Conservation (phyloP, 176 grass and related monocot genomes). For the Cenchrus purpureus region DNA sequence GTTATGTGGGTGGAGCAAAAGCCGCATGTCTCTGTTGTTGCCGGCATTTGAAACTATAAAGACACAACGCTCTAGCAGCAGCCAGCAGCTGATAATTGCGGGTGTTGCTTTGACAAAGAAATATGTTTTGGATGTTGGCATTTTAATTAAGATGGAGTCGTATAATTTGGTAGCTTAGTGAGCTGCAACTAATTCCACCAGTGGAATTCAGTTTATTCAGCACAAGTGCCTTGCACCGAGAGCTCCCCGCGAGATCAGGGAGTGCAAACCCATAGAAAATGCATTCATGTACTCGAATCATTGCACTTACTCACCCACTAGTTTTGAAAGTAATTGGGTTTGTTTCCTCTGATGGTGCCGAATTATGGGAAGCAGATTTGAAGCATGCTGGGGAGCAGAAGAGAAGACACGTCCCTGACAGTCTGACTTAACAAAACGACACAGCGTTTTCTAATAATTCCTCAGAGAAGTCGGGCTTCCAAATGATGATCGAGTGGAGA, state of each 20-base stretch:
- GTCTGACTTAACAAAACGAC: neutral
- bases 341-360: conserved; percentile 30
- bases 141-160: neutral
- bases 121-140: neutral
- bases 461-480: neutral
- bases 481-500: neutral
- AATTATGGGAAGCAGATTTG: conserved; percentile 15
- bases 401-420: conserved; percentile 12
- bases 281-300: neutral
- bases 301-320: neutral
- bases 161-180: neutral
- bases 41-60: neutral
- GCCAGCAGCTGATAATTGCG: neutral
- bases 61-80: no score
- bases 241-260: no score
- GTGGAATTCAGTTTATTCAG: no score
- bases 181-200: neutral
- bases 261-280: neutral
- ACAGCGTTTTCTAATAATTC: neutral
- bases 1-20: conserved; percentile 6
- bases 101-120: no score
- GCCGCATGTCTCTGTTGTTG: neutral
- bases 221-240: neutral
- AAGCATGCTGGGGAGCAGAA: neutral
- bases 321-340: neutral